Conservation (phyloP, 1,284 basidiomycete genomes). For the Phlebopus sp. region DNA sequence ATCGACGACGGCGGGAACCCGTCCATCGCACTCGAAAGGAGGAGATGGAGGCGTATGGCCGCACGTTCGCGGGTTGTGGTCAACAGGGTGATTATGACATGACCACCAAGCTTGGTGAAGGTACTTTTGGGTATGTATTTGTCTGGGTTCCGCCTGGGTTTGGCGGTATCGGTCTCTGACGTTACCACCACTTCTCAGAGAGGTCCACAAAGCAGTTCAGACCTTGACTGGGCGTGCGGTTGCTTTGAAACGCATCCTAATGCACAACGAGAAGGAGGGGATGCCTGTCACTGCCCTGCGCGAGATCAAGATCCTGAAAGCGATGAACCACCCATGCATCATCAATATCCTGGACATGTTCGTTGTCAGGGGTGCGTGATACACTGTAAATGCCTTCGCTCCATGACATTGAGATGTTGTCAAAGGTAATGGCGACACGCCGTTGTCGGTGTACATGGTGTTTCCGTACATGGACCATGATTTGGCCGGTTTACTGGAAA, state of each 20-base stretch:
- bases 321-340: slow-evolving; percentile 81
- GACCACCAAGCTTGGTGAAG: slow-evolving; percentile 87
- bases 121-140: slow-evolving; percentile 85
- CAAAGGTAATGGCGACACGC: slow-evolving; percentile 48
- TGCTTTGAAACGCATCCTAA: slow-evolving; percentile 91
- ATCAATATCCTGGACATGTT: slow-evolving; percentile 94
- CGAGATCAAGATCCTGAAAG: slow-evolving; percentile 98
- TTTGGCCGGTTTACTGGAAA: slow-evolving; percentile 90
- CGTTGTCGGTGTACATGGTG: slow-evolving; percentile 94
- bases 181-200: slow-evolving; percentile 44
- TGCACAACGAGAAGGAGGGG: slow-evolving; percentile 96
- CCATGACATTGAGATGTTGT: neutral
- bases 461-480: slow-evolving; percentile 99
- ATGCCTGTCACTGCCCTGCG: slow-evolving; percentile 95
- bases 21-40: slow-evolving; percentile 58
- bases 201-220: slow-evolving; percentile 85
- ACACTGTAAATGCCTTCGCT: neutral
- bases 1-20: slow-evolving; percentile 26
- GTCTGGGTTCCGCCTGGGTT: neutral
- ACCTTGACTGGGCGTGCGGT: slow-evolving; percentile 62
- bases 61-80: slow-evolving; percentile 75
- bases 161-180: slow-evolving; percentile 7
- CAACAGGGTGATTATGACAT: slow-evolving; percentile 76
- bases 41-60: slow-evolving; percentile 65
- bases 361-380: slow-evolving; percentile 61